Evolutionary conservation across 345 rosid genomes (phyloP).

Genomic region (Draba incana): DNA sequence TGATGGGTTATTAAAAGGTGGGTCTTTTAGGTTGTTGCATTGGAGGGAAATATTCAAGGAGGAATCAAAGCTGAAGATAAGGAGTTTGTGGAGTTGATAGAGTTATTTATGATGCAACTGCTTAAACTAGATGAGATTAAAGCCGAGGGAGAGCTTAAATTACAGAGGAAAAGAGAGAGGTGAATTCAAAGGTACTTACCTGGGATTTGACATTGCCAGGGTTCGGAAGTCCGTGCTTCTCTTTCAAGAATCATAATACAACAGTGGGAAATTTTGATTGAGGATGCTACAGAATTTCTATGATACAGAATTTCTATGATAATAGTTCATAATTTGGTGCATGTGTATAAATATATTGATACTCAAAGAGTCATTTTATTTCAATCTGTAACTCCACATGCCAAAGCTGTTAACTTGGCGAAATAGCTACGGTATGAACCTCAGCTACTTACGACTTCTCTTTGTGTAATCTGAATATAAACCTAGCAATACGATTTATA

Average conservation of each 20-base stretch:
- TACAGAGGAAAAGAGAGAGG: constrained; percentile 53
- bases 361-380: constrained; percentile 25
- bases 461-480: constrained; percentile 23
- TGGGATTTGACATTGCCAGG: constrained; percentile 39
- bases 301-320: background rate
- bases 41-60: constrained; percentile 41
- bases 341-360: constrained; percentile 1
- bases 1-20: constrained; percentile 1
- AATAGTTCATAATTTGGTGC: constrained; percentile 17
- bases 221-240: constrained; percentile 43
- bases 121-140: constrained; percentile 54
- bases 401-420: constrained; percentile 7
- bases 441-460: constrained; percentile 25
- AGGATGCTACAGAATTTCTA: constrained; percentile 28
- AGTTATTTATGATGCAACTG: constrained; percentile 52
- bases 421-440: constrained; percentile 21
- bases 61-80: constrained; percentile 48
- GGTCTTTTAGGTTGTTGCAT: constrained; percentile 45
- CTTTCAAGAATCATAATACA: constrained; percentile 48
- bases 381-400: constrained; percentile 22
- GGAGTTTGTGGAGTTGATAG: constrained; percentile 51
- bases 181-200: constrained; percentile 20
- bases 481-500: constrained; percentile 12
- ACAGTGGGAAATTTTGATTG: constrained; percentile 56
- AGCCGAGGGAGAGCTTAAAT: constrained; percentile 59